Conservation (phyloP, 106 monocot genomes). For the Acorus gramineus region DNA sequence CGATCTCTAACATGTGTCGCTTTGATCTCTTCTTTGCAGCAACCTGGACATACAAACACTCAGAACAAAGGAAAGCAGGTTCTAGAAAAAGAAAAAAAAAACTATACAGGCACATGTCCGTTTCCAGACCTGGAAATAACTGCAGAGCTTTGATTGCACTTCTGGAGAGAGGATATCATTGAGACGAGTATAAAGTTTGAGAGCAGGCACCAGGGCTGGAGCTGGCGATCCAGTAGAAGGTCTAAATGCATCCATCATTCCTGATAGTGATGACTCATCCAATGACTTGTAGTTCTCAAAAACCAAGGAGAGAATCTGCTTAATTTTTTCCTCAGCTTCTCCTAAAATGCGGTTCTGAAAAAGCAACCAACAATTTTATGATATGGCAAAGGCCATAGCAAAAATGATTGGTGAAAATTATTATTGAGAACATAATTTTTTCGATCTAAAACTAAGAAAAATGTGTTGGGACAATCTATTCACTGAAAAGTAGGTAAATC, state of each 20-base stretch:
- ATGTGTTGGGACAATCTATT: too few relatives aligned
- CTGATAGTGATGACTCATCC: conserved; percentile 71
- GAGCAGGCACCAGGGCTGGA: conserved; percentile 63
- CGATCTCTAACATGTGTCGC: conserved; percentile 76
- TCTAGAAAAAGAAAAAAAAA: conserved; percentile 2
- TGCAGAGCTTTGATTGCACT: conserved; percentile 76
- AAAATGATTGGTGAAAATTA: background rate
- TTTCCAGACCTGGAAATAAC: conserved; percentile 70
- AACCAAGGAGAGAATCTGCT: conserved; percentile 51
- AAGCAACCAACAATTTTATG: conserved; percentile 2
- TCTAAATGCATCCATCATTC: conserved; percentile 58
- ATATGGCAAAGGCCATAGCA: background rate
- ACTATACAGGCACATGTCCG: background rate
- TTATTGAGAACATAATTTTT: too few relatives aligned
- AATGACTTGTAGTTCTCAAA: conserved; percentile 98
- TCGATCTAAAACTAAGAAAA: too few relatives aligned
- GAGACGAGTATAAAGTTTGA: conserved; percentile 82
- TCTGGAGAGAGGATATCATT: conserved; percentile 90
- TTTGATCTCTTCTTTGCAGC: conserved; percentile 88
- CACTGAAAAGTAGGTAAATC: too few relatives aligned
- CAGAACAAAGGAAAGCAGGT: background rate
- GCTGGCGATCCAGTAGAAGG: conserved; percentile 69
- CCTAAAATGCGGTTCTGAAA: conserved; percentile 86
- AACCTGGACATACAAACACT: conserved; percentile 27
- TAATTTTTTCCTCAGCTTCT: conserved; percentile 82